A percentile compares a stretch with the other conserved stretches of the same genome.
Evolutionary conservation across 192 early-diverging fungal species (phyloP).

Genomic region (Podila clonocystis): DNA sequence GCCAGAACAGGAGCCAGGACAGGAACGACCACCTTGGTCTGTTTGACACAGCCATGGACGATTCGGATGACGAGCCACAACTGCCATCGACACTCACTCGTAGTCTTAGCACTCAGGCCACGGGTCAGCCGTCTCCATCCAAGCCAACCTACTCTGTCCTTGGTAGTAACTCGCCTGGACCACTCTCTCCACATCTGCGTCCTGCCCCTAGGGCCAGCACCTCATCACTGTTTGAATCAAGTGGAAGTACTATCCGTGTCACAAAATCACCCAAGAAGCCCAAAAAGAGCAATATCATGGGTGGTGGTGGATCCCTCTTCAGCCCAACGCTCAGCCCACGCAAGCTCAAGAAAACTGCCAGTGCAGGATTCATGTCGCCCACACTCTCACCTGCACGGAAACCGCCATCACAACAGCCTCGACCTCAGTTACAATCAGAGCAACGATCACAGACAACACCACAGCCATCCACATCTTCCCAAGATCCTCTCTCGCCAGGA

Average conservation of each 20-base stretch:
- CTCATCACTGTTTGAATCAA: constrained; percentile 6
- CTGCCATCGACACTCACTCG: not conserved
- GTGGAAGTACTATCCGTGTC: not conserved
- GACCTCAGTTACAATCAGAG: not conserved
- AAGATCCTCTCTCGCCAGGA: not conserved
- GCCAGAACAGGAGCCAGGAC: not conserved
- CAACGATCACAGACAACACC: not conserved
- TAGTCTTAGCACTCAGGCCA: not conserved
- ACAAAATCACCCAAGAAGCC: not conserved
- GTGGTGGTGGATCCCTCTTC: constrained; percentile 19
- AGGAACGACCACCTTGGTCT: not conserved
- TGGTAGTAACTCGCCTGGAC: not conserved
- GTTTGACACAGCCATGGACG: not conserved
- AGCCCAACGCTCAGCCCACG: constrained; percentile 47
- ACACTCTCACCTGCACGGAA: not conserved
- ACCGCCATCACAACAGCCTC: not conserved
- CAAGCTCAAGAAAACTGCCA: constrained; percentile 15
- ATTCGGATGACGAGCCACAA: not conserved
- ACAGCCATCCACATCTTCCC: not conserved
- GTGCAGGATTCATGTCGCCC: constrained; percentile 1
- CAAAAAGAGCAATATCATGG: constrained; percentile 4
- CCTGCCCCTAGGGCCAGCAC: constrained; percentile 7
- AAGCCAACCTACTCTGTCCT: not conserved
- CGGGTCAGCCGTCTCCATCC: not conserved
- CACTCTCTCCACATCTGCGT: not conserved